phyloP scores from a whole-genome alignment of 2,329 filamentous ascomycete species.

The Simplicillium sp. region DNA sequence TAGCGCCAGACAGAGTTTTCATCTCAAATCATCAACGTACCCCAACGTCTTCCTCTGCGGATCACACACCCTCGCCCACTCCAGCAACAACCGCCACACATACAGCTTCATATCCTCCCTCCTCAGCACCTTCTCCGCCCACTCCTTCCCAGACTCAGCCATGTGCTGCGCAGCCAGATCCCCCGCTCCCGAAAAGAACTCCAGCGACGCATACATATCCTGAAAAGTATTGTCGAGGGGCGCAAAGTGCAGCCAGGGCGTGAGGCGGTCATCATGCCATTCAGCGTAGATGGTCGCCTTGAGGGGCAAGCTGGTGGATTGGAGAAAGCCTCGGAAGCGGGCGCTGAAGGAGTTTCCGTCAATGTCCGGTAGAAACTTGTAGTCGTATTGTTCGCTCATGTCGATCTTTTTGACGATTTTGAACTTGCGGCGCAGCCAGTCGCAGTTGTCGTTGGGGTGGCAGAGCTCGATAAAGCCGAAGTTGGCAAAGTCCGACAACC shows the following conservation, averaged over 20 bases:
- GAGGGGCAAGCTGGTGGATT: slow-evolving; percentile 55
- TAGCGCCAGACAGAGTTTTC: not conserved
- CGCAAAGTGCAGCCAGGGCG: slow-evolving; percentile 64
- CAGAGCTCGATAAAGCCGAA: slow-evolving; percentile 36
- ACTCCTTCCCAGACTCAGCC: slow-evolving; percentile 47
- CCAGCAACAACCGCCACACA: slow-evolving; percentile 49
- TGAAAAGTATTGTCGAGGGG: slow-evolving; percentile 60
- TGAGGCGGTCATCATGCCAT: slow-evolving; percentile 63
- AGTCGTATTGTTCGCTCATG: slow-evolving; percentile 39
- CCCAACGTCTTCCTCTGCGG: slow-evolving; percentile 31
- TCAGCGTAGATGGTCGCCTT: slow-evolving; percentile 66
- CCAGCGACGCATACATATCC: slow-evolving; percentile 56
- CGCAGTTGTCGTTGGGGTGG: slow-evolving; percentile 23
- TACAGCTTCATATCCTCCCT: slow-evolving; percentile 60
- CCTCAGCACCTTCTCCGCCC: slow-evolving; percentile 52
- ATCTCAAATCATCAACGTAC: slow-evolving; percentile 31
- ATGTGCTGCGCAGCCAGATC: slow-evolving; percentile 51
- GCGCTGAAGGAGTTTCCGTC: slow-evolving; percentile 61
- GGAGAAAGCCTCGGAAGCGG: slow-evolving; percentile 54
- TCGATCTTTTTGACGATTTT: slow-evolving; percentile 19
- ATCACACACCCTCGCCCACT: slow-evolving; percentile 44
- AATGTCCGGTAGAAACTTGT: slow-evolving; percentile 61
- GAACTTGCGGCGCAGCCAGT: slow-evolving; percentile 27
- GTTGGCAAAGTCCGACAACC: slow-evolving; percentile 29
- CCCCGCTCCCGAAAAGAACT: slow-evolving; percentile 48